phyloP scores from a whole-genome alignment of 306 rosid genomes.

The Rubus parviflorus region DNA sequence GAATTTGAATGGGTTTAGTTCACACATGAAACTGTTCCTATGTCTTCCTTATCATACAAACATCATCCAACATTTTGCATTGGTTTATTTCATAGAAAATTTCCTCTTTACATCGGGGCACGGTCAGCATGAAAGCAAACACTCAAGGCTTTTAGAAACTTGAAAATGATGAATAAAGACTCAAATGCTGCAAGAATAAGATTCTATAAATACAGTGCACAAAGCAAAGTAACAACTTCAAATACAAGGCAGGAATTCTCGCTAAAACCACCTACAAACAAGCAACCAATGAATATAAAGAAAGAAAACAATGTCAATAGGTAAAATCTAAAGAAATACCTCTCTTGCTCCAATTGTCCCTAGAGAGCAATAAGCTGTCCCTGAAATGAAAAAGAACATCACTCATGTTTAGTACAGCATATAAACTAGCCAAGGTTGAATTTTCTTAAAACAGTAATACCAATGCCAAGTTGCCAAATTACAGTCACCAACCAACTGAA shows the following conservation, averaged over 20 bases:
- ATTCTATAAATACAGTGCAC: neutral
- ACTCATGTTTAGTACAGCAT: neutral
- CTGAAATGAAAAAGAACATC: conserved; percentile 2
- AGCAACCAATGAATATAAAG: too few species aligned
- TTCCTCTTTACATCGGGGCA: neutral
- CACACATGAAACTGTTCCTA: neutral
- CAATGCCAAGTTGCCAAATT: neutral
- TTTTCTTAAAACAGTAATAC: neutral
- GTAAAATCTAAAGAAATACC: neutral
- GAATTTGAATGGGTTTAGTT: neutral
- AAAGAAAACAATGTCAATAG: neutral
- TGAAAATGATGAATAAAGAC: neutral
- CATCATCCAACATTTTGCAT: neutral
- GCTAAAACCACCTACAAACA: too few species aligned
- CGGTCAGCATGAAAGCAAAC: neutral
- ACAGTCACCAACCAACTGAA: neutral
- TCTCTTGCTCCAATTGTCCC: conserved; percentile 7
- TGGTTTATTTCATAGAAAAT: neutral
- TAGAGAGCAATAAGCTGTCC: neutral
- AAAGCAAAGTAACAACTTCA: conserved; percentile 3
- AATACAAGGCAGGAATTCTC: neutral
- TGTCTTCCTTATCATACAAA: neutral
- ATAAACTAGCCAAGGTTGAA: neutral
- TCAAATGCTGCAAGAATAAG: neutral
- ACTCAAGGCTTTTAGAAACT: neutral